Evolutionary conservation across 73 alveolate species (phyloP), one percentile per base, ranked within the genome.

Genomic region (Paramecium tetraurelia): DNA sequence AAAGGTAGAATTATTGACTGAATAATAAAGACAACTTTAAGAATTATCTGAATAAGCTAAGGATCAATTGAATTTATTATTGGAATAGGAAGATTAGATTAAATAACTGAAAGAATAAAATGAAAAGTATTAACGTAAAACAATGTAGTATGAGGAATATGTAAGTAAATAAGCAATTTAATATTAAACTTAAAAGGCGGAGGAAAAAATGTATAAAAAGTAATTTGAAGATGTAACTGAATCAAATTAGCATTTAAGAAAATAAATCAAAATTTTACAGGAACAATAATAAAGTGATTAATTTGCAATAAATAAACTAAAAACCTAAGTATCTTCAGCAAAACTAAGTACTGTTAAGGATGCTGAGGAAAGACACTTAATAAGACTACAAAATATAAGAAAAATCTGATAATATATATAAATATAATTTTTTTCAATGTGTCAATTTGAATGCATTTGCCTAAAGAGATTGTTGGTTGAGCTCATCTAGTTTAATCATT

Each of bases 181-280:
- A 29, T 16, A 72, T 72, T 12, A 72, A 72, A 35, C 59, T 29
- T 16, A 20, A 35, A 40, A 72, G 24, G 5, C 46, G 3, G 86
- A 40, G 35, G 59, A 72, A 12, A 40, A 40, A 72, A 35, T 72
- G 63, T 72, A 72, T 72, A 72, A 40, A 38, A 72, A 72, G 27
- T 38, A 72, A 18, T 72, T 36, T 72, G 86, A 72, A 36, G 86
- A 72, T 16, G 18, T 72, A 12, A 36, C 31, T 3, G 59, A 72
- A 36, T 72, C 86, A 16, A 72, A 72, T 72, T 36, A 72, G 18
- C 59, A 72, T 72, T 38, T 72, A 38, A 72, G 86, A 72, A 72
- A 72, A 72, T 36, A 72, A 40, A 36, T 36, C 5, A 35, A 72
- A 72, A 72, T 72, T 9, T 16, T 72, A 1, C 14, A 72, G 18